phyloP scores from a whole-genome alignment of 768 basidiomycete genomes.

The Boletus pseudo-olivaceus region DNA sequence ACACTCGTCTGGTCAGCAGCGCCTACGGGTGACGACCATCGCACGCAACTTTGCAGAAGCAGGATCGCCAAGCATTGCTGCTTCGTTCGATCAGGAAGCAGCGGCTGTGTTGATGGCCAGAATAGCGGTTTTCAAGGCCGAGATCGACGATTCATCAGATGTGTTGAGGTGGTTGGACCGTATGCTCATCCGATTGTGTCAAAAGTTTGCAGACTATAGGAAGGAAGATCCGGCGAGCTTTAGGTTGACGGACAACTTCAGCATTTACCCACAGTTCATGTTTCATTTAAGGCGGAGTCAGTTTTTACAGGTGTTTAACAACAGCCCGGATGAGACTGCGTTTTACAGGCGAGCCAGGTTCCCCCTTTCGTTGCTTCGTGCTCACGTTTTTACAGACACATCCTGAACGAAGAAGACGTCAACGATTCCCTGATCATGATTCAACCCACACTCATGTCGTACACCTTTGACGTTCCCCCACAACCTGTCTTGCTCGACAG shows the following conservation, averaged over 20 bases:
- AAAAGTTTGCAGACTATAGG: constrained; percentile 98
- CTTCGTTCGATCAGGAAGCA: constrained; percentile 96
- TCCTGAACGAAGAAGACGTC: constrained; percentile 95
- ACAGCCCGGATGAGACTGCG: constrained; percentile 98
- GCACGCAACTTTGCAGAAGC: constrained; percentile 97
- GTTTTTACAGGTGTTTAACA: constrained; percentile 99
- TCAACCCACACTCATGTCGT: constrained; percentile 98
- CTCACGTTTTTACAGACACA: constrained; percentile 56
- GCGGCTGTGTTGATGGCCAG: constrained; percentile 97
- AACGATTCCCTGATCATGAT: constrained; percentile 99
- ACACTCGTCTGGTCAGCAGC: constrained; percentile 92
- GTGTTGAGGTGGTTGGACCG: constrained; percentile 96
- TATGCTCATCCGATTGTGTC: constrained; percentile 97
- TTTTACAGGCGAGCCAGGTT: constrained; percentile 77
- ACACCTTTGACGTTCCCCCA: constrained; percentile 86
- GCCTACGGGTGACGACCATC: constrained; percentile 95
- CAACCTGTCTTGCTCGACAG: constrained; percentile 96
- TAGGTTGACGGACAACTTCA: constrained; percentile 91
- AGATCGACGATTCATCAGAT: constrained; percentile 96
- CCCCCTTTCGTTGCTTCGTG: neutral
- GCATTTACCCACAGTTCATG: constrained; percentile 99
- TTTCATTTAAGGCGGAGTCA: constrained; percentile 97
- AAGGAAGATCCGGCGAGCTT: constrained; percentile 97
- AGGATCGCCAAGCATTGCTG: constrained; percentile 89
- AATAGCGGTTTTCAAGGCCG: constrained; percentile 98